Percentiles rank a stretch among this genome's conserved stretches.
phyloP scores from a whole-genome alignment of 2,329 filamentous ascomycete genomes.

The Pyrenochaeta sp. region DNA sequence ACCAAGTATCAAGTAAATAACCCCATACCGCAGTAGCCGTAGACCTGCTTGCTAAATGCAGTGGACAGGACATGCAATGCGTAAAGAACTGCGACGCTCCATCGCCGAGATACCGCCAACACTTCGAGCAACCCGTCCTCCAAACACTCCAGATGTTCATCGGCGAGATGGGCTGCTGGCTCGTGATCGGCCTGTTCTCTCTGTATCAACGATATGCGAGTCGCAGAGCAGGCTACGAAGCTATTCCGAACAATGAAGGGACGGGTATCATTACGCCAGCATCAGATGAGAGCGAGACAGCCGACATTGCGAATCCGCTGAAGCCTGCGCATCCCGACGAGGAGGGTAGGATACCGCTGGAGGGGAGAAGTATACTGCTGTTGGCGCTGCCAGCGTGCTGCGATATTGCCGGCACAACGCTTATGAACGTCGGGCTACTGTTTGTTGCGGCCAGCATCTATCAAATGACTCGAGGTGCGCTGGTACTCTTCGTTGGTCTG shows the following conservation, averaged over 20 bases:
- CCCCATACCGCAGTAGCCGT: neutral
- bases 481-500: constrained; percentile 93
- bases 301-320: constrained; percentile 63
- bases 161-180: constrained; percentile 94
- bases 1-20: constrained; percentile 90
- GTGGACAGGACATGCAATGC: constrained; percentile 87
- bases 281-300: constrained; percentile 56
- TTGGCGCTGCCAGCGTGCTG: constrained; percentile 88
- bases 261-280: constrained; percentile 40
- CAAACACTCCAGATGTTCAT: constrained; percentile 98
- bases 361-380: constrained; percentile 75
- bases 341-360: constrained; percentile 68
- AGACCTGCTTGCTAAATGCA: constrained; percentile 23
- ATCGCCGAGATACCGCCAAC: constrained; percentile 70
- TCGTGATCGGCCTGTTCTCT: constrained; percentile 77
- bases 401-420: constrained; percentile 92
- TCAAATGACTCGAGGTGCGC: constrained; percentile 95
- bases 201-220: constrained; percentile 68
- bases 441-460: constrained; percentile 97
- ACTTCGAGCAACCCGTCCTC: constrained; percentile 94
- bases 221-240: constrained; percentile 68
- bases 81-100: constrained; percentile 83
- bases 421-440: constrained; percentile 95
- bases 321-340: constrained; percentile 55
- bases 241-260: constrained; percentile 58